phyloP scores from a whole-genome alignment of 371 early-diverging fungal genomes.

The Phascolomyces articulosus region DNA sequence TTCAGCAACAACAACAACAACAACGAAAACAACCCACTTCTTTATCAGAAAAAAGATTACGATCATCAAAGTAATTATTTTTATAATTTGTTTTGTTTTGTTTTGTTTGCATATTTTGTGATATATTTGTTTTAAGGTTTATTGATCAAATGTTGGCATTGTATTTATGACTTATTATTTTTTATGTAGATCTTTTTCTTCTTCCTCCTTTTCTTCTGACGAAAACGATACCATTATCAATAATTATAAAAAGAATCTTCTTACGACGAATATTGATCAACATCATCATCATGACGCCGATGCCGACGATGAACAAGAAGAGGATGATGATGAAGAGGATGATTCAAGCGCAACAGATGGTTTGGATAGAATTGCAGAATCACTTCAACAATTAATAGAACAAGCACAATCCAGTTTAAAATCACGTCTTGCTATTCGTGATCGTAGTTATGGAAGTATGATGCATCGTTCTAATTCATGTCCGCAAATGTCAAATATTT shows the following conservation, averaged over 20 bases:
- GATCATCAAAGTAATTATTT: neutral
- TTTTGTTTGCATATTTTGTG: neutral
- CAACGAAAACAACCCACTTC: too few species aligned
- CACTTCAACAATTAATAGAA: conserved; percentile 13
- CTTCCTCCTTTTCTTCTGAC: too few species aligned
- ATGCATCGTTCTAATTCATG: conserved; percentile 13
- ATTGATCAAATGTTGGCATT: too few species aligned
- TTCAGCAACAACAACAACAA: neutral
- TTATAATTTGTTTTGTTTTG: too few species aligned
- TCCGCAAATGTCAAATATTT: conserved; percentile 9
- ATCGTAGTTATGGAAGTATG: conserved; percentile 11
- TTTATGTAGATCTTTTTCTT: too few species aligned
- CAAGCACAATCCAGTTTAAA: conserved; percentile 17
- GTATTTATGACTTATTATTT: too few species aligned
- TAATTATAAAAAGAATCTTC: neutral
- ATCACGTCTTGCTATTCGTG: conserved; percentile 11
- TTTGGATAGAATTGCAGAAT: conserved; percentile 3
- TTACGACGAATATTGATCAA: too few species aligned
- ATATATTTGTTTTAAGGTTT: too few species aligned
- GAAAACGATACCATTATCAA: too few species aligned
- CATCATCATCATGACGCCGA: neutral
- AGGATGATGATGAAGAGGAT: neutral
- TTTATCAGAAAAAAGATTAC: neutral
- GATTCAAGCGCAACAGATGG: neutral
- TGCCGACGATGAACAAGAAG: neutral